Evolutionary conservation across 2,329 filamentous ascomycete species (phyloP).

Genomic region (Claviceps africana): DNA sequence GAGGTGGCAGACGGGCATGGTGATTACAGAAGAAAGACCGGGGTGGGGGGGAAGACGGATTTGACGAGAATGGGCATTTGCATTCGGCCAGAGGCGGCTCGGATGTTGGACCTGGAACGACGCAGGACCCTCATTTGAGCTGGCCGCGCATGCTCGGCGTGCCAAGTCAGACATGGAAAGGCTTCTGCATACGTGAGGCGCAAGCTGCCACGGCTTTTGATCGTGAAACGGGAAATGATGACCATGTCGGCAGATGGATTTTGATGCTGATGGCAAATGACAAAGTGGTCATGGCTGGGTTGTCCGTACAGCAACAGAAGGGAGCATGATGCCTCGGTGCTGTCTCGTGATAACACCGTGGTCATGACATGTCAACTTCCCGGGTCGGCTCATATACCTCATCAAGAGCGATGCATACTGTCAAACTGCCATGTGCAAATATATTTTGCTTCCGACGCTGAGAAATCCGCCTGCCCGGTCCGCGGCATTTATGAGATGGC

Average conservation of each 20-base stretch:
- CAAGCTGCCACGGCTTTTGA: neutral
- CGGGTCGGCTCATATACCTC: neutral
- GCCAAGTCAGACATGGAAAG: too few species aligned
- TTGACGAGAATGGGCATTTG: neutral
- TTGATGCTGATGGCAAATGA: neutral
- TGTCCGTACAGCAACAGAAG: neutral
- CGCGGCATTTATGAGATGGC: neutral
- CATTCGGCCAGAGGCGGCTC: neutral
- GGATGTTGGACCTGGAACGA: too few species aligned
- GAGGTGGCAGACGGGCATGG: neutral
- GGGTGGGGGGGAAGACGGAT: neutral
- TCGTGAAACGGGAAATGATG: neutral
- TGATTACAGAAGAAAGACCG: neutral
- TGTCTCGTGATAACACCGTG: neutral
- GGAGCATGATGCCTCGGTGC: neutral
- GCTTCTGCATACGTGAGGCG: neutral
- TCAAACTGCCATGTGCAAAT: neutral
- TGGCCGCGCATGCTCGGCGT: neutral
- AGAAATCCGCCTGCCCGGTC: neutral
- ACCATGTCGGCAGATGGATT: neutral
- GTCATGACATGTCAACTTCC: neutral
- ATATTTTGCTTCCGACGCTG: neutral
- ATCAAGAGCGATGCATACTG: neutral
- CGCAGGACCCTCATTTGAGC: neutral
- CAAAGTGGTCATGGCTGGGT: neutral